Evolutionary conservation across 2,329 filamentous ascomycete species (phyloP), one percentile per base, ranked within the genome.

Genomic region (Colletotrichum echinochloae): DNA sequence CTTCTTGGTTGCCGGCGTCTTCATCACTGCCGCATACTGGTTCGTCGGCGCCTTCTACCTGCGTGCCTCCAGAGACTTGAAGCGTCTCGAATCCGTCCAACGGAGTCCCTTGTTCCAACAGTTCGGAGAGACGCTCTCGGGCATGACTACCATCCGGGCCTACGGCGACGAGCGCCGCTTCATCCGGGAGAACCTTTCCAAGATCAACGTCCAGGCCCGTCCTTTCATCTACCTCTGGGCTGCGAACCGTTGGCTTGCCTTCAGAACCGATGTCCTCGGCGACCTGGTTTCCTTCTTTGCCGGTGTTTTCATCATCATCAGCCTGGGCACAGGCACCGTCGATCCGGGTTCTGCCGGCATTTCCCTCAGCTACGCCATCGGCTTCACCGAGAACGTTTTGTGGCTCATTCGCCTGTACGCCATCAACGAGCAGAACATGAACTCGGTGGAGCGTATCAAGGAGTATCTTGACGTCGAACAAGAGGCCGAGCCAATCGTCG

Each of bases 401-500:
- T 99, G 96, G 96, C 90, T 98, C 65, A 95, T 99, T 37, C 91
- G 96, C 56, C 87, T 98, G 18, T 99, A 99, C 79, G 92, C 95
- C 0, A 90, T 93, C 78, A 98, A 98, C 77, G 96, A 99, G 82
- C 96, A 99, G 81, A 98, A 98, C 82, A 98, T 99, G 96, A 99
- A 99, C 82, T 95, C 95, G 3, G 95, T 98, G 59, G 96, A 99
- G 82, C 93, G 96, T 77, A 92, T 99, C 78, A 97, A 97, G 83
- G 96, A 99, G 79, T 99, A 98, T 78, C 88, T 98, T 44, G 94
- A 98, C 54, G 93, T 99, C 1, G 95, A 98, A 76, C 95, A 98
- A 79, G 96, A 99, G 82, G 95, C 96, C 1, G 85, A 88, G 0
- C 86, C 93, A 1, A 85, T 97, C 49, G 88, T 97, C 49, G 90